Conservation (phyloP, 768 basidiomycete genomes). For the Kwoniella dendrophila region DNA sequence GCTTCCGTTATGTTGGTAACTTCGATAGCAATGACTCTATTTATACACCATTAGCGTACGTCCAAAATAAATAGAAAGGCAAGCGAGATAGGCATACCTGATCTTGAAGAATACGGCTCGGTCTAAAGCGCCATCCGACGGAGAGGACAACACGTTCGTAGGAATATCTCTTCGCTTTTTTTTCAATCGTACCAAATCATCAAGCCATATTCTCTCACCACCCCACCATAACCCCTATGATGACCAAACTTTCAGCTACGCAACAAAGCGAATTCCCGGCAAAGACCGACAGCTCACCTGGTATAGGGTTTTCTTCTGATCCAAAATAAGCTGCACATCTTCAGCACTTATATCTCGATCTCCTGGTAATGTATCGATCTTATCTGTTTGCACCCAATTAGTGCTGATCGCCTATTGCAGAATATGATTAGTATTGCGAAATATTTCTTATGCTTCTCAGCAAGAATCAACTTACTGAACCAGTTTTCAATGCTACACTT, state of each 20-base stretch:
- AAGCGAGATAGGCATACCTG: constrained; percentile 30
- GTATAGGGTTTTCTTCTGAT: constrained; percentile 37
- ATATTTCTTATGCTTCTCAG: too few relatives aligned
- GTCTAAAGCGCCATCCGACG: constrained; percentile 31
- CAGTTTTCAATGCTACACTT: constrained; percentile 38
- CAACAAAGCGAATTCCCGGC: not conserved
- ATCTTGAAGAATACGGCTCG: constrained; percentile 42
- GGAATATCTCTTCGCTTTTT: constrained; percentile 36
- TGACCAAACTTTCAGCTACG: not conserved
- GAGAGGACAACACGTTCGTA: constrained; percentile 18
- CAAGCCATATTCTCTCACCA: constrained; percentile 81
- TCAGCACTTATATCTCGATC: constrained; percentile 29
- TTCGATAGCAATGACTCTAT: constrained; percentile 36
- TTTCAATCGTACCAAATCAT: constrained; percentile 74
- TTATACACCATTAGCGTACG: not conserved
- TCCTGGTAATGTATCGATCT: constrained; percentile 31
- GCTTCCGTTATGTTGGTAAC: constrained; percentile 12
- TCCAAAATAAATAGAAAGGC: not conserved
- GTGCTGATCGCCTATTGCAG: constrained; percentile 34
- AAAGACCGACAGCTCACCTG: constrained; percentile 30
- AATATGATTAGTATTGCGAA: too few relatives aligned
- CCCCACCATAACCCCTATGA: constrained; percentile 76
- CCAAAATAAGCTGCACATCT: constrained; percentile 27
- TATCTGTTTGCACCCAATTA: constrained; percentile 45
- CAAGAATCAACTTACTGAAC: constrained; percentile 42